Base-by-base conservation (phyloP, 208 protist genomes). In the Trypanosoma mega region DNA sequence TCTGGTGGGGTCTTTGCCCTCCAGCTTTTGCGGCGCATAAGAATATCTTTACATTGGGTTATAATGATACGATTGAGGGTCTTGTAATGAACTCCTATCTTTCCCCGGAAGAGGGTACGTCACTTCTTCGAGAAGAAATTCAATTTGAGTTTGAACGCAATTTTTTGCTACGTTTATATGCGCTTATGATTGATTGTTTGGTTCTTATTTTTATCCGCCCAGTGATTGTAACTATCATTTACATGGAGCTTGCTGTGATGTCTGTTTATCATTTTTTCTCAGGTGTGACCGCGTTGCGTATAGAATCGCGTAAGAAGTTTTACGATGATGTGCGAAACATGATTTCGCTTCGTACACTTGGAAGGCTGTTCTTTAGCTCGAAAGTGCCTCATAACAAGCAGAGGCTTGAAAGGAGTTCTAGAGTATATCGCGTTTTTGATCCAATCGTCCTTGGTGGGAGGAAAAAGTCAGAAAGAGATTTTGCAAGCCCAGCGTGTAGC, bases 41-140 rank as follows among this genome's bases (percentile, higher is more conserved):
- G 12, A 82, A 83, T 26, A 62, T 94, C 6, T 94, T 94, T 61
- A 70, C 68, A 55, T 74, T 90, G 52, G 87, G 87, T 8, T 92
- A 94, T 63, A 90, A 87, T 33, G 84, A 91, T 64, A 85, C 80
- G 74, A 80, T 91, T 60, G 78, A 88, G 55, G 80, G 68, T 47
- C 70, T 94, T 9, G 76, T 88, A 30, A 26, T 55, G 12, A 61
- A 74, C 33, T 69, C 54, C 1, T 53, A 70, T n/a, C 58, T 89
- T 6, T 56, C 45, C 39, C 18, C 45, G 31, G 23, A 61, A 7
- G 39, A 70, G 20, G 74, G 76, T 14, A 69, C 63, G 29, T 21
- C 39, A 24, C 48, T 87, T 9, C 57, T 87, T 30, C 80, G 70
- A 41, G 71, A 72, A 34, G 70, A 79, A 54, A 51, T 75, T 11